Evolutionary conservation across 108 stramenopile genomes (phyloP).

Genomic region (Cyclotella distinguenda): DNA sequence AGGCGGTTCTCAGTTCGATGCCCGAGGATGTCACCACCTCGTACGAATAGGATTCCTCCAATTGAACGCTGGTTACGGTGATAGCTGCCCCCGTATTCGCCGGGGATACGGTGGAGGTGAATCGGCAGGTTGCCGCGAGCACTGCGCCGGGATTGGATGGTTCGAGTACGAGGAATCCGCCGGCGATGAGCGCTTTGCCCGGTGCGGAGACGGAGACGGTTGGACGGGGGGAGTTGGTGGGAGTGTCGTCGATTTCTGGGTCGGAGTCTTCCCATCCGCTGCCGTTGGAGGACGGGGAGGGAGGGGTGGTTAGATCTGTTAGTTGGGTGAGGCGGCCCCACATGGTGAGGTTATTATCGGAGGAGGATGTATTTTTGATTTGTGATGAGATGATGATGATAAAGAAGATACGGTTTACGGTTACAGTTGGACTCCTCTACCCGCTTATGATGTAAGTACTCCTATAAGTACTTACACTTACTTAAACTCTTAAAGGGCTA

Average conservation of each 20-base stretch:
- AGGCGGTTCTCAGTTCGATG: too few relatives aligned
- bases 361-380: too few relatives aligned
- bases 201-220: constrained; percentile 71
- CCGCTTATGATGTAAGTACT: too few relatives aligned
- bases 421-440: too few relatives aligned
- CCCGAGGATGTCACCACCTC: constrained; percentile 73
- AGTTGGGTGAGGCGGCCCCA: constrained; percentile 40
- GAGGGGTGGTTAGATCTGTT: constrained; percentile 8
- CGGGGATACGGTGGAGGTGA: constrained; percentile 69
- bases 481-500: too few relatives aligned
- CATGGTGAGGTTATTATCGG: too few relatives aligned
- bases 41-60: constrained; percentile 29
- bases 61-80: neutral
- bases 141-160: constrained; percentile 85
- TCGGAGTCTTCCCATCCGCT: constrained; percentile 27
- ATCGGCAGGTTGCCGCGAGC: constrained; percentile 79
- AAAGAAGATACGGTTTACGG: too few relatives aligned
- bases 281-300: neutral
- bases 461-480: too few relatives aligned
- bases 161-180: constrained; percentile 94
- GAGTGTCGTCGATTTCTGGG: constrained; percentile 19
- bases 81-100: neutral
- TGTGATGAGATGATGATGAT: neutral
- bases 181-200: constrained; percentile 92
- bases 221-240: constrained; percentile 6